Conservation (phyloP, 495 filamentous ascomycete species). For the Margaritispora aquatica region DNA sequence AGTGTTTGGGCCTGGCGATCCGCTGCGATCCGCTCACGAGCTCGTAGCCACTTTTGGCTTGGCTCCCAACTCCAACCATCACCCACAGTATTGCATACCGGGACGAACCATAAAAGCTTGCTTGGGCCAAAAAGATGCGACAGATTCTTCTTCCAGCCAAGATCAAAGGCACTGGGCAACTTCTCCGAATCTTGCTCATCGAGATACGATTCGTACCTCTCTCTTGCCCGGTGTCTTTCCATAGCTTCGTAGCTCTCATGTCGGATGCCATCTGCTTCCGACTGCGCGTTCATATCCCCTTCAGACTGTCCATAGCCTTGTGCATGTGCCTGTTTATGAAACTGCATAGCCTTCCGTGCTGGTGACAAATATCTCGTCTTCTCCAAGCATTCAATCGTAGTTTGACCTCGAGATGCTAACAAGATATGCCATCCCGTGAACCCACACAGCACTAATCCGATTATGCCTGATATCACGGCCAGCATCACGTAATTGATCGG, state of each 20-base stretch:
- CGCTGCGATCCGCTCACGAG: constrained; percentile 50
- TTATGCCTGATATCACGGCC: constrained; percentile 80
- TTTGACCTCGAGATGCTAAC: constrained; percentile 69
- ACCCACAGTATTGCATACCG: constrained; percentile 74
- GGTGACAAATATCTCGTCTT: constrained; percentile 88
- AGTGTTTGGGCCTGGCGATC: constrained; percentile 55
- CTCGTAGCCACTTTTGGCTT: constrained; percentile 62
- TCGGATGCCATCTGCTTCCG: not conserved
- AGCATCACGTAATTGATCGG: constrained; percentile 89
- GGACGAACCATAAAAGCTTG: constrained; percentile 69
- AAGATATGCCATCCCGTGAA: constrained; percentile 93
- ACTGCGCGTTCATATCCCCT: constrained; percentile 47
- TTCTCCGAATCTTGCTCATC: constrained; percentile 81
- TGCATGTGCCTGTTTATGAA: constrained; percentile 43
- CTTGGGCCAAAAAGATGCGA: constrained; percentile 70
- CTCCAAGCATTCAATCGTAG: constrained; percentile 93
- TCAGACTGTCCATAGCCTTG: constrained; percentile 62
- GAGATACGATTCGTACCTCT: constrained; percentile 82
- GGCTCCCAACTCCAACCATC: constrained; percentile 97
- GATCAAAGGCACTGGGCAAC: constrained; percentile 87
- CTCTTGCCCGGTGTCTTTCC: constrained; percentile 60
- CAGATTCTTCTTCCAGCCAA: constrained; percentile 77
- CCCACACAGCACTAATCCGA: constrained; percentile 78
- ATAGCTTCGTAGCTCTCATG: constrained; percentile 55
- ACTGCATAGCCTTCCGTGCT: constrained; percentile 61